These are phyloP conservation scores for Xylaria sp. DNA, from an alignment of 2,329 filamentous ascomycete genomes.

Conservation along the genomic window DNA sequence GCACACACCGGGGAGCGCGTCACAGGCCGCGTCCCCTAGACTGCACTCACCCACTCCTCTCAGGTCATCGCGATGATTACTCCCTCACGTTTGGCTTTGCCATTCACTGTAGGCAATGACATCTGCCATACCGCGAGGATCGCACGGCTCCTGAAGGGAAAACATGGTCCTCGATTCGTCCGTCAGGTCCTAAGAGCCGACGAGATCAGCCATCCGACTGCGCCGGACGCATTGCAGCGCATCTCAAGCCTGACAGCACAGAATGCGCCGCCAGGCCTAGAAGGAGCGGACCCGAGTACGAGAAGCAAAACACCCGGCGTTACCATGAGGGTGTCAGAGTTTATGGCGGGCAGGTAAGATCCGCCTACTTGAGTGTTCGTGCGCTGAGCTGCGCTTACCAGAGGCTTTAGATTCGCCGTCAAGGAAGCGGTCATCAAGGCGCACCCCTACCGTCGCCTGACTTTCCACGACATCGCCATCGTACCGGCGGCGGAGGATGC, in stretches of 20 bases:
- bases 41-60: background rate
- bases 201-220: constrained; percentile 41
- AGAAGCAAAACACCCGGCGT: constrained; percentile 29
- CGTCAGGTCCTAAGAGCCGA: constrained; percentile 52
- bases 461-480: constrained; percentile 63
- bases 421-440: constrained; percentile 80
- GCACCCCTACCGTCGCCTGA: constrained; percentile 62
- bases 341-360: constrained; percentile 51
- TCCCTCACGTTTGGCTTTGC: constrained; percentile 57
- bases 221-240: constrained; percentile 20
- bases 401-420: constrained; percentile 63
- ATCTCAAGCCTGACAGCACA: constrained; percentile 12
- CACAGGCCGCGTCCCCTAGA: no score
- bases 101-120: constrained; percentile 76
- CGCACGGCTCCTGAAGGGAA: constrained; percentile 57
- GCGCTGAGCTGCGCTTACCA: background rate
- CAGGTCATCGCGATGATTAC: constrained; percentile 15
- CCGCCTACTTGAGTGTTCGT: background rate
- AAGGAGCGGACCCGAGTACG: no score
- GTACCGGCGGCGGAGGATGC: background rate
- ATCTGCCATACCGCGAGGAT: constrained; percentile 75
- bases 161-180: constrained; percentile 52
- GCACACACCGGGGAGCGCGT: no score
- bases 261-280: constrained; percentile 9
- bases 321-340: constrained; percentile 48